A percentile compares a stretch with the other conserved stretches of the same genome.
Conservation (phyloP, 768 basidiomycete species). For the Candolleomyces eurysporus region DNA sequence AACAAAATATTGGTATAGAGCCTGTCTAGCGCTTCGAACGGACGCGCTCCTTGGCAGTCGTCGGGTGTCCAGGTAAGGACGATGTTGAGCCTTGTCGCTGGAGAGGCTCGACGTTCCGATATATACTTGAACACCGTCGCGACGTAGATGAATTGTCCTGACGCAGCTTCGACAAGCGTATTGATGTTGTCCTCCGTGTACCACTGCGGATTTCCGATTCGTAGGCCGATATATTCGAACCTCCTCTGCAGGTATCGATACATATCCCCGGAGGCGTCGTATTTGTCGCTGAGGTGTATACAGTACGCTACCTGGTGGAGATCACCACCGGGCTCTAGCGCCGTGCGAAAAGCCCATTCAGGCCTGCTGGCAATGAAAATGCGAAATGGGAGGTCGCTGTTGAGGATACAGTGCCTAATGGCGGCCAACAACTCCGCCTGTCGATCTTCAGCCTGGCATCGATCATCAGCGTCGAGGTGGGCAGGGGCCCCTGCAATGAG, state of each 20-base stretch:
- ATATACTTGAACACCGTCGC: not conserved
- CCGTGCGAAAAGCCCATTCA: not conserved
- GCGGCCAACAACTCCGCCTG: not conserved
- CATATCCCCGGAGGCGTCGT: constrained; percentile 1
- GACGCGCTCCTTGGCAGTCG: not conserved
- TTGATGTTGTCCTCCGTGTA: not conserved
- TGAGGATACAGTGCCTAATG: not conserved
- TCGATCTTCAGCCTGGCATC: not conserved
- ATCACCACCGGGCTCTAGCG: not conserved
- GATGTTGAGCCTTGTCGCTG: not conserved
- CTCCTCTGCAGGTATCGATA: not conserved
- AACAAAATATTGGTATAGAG: not conserved
- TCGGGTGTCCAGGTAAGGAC: not conserved
- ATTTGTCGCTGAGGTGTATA: not conserved
- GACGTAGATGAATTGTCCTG: constrained; percentile 8
- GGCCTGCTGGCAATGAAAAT: constrained; percentile 2
- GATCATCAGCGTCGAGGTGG: too few species aligned
- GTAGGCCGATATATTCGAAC: not conserved
- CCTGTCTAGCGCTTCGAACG: not conserved
- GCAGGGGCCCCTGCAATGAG: too few species aligned
- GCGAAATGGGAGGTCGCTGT: not conserved
- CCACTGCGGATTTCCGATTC: not conserved
- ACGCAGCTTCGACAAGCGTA: not conserved
- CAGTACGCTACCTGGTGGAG: not conserved
- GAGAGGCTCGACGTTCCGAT: not conserved